Evolutionary conservation across 2,329 filamentous ascomycete species (phyloP).

Genomic region (Mycocentrospora acerina): DNA sequence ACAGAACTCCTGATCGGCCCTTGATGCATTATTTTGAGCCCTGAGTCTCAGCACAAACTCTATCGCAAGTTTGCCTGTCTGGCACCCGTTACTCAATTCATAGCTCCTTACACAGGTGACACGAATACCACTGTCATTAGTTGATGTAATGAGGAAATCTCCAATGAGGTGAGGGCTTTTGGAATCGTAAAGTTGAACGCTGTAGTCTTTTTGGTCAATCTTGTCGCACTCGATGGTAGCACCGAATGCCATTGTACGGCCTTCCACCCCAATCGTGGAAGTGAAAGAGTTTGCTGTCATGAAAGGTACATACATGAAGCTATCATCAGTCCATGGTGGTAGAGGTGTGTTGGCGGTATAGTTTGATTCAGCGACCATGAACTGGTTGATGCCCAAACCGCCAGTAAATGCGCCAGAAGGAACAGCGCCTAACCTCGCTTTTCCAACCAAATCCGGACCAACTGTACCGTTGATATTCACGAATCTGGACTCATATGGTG

Average conservation of each 20-base stretch:
- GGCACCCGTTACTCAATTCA: too few species aligned
- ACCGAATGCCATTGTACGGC: constrained; percentile 38
- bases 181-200: too few species aligned
- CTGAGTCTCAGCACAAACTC: neutral
- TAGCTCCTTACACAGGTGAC: too few species aligned
- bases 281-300: constrained; percentile 3
- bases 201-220: too few species aligned
- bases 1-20: constrained; percentile 1
- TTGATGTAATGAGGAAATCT: too few species aligned
- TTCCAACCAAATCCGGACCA: constrained; percentile 4
- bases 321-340: constrained; percentile 52
- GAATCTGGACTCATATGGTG: constrained; percentile 19
- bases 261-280: constrained; percentile 11
- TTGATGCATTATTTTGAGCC: neutral
- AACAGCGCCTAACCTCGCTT: too few species aligned
- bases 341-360: constrained; percentile 46
- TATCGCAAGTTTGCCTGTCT: too few species aligned
- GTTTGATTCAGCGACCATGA: constrained; percentile 51
- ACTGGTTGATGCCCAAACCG: constrained; percentile 38
- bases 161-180: too few species aligned
- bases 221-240: constrained; percentile 37
- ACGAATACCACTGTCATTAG: too few species aligned
- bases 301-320: constrained; percentile 53
- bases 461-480: constrained; percentile 30
- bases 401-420: constrained; percentile 33